phyloP scores from a whole-genome alignment of 2,329 filamentous ascomycete genomes.

The Rhynchosporium secalis region DNA sequence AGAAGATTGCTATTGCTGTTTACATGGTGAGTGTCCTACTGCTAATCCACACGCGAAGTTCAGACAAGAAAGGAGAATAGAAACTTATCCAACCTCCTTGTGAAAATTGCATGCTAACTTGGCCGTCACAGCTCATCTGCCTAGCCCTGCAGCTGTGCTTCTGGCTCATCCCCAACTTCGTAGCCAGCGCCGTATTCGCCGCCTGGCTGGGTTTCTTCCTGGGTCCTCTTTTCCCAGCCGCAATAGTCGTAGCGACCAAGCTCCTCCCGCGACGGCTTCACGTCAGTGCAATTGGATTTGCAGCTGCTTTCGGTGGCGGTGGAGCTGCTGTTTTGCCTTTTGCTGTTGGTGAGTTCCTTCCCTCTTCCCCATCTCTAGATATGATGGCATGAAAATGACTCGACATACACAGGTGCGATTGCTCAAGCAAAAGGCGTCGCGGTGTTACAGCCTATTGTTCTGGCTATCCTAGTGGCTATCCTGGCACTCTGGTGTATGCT shows the following conservation, averaged over 20 bases:
- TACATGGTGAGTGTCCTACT: slow-evolving; percentile 68
- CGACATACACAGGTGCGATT: slow-evolving; percentile 54
- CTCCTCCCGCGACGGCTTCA: slow-evolving; percentile 72
- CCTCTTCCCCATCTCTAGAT: too few relatives aligned
- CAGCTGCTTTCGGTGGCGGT: slow-evolving; percentile 72
- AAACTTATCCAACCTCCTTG: slow-evolving; percentile 72
- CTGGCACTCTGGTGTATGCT: slow-evolving; percentile 24
- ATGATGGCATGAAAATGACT: background rate
- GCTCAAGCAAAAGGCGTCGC: slow-evolving; percentile 57
- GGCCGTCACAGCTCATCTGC: slow-evolving; percentile 53
- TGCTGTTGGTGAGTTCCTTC: slow-evolving; percentile 46
- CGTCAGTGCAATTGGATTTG: slow-evolving; percentile 76
- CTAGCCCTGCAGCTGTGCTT: slow-evolving; percentile 70
- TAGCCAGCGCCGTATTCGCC: slow-evolving; percentile 71
- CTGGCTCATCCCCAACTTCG: slow-evolving; percentile 78
- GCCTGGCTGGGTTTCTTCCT: slow-evolving; percentile 76
- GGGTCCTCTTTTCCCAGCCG: slow-evolving; percentile 78
- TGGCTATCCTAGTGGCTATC: slow-evolving; percentile 47
- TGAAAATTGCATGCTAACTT: slow-evolving; percentile 60
- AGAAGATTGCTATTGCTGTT: slow-evolving; percentile 63
- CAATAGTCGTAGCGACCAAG: slow-evolving; percentile 71
- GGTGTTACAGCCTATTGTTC: slow-evolving; percentile 56
- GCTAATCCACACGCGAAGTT: slow-evolving; percentile 77
- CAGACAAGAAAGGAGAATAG: slow-evolving; percentile 64
- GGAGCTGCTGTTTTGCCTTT: slow-evolving; percentile 69